Evolutionary conservation across 257 asterid species (phyloP).

Genomic region (Eucommia ulmoides): DNA sequence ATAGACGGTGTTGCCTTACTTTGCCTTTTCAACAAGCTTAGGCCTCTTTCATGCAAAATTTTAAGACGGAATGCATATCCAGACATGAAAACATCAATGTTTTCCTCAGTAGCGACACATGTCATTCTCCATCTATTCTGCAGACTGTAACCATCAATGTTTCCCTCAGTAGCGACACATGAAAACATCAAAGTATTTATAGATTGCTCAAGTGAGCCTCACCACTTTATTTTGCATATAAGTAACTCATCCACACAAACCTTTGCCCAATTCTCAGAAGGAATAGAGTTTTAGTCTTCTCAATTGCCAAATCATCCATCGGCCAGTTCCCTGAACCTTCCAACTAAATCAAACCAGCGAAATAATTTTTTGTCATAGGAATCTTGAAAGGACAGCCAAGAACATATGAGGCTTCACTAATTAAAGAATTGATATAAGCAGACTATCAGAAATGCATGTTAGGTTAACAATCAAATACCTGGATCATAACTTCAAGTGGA

Average conservation of each 20-base stretch:
- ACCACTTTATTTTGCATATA: conserved; percentile 4
- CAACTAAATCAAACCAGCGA: conserved; percentile 42
- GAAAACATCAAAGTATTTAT: too few relatives aligned
- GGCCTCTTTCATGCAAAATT: conserved; percentile 86
- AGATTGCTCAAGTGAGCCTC: too few relatives aligned
- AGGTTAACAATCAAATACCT: conserved; percentile 38
- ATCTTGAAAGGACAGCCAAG: too few relatives aligned
- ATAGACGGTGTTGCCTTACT: too few relatives aligned
- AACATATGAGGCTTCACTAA: too few relatives aligned
- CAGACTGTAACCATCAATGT: conserved; percentile 45
- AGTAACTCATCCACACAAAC: conserved; percentile 29
- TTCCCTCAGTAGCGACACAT: conserved; percentile 16
- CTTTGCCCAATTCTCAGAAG: conserved; percentile 91
- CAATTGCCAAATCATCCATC: conserved; percentile 82
- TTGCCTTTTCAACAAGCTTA: conserved; percentile 46
- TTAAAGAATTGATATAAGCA: conserved; percentile 3
- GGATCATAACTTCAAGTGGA: conserved; percentile 87
- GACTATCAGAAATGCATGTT: conserved; percentile 7
- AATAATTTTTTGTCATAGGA: too few relatives aligned
- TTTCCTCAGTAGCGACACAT: conserved; percentile 75
- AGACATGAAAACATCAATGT: conserved; percentile 71
- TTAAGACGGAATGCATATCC: conserved; percentile 96
- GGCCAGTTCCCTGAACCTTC: conserved; percentile 99
- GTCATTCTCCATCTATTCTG: conserved; percentile 48
- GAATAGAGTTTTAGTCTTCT: conserved; percentile 90